Evolutionary conservation across 2,329 filamentous ascomycete species (phyloP), one percentile per base, ranked within the genome.

Genomic region (Chaetomiaceae sp.): DNA sequence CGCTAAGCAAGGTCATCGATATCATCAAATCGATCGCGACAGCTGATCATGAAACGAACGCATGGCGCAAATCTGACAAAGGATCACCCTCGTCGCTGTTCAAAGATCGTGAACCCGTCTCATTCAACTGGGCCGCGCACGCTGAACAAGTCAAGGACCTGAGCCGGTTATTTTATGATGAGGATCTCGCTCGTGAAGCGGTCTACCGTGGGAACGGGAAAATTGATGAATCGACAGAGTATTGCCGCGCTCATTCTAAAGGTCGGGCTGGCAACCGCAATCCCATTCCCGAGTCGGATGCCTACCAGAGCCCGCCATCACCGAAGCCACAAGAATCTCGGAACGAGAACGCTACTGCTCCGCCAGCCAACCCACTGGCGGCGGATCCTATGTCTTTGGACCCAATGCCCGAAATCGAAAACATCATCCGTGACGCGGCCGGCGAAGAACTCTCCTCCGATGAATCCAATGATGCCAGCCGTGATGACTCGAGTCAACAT

Each of bases 191-290:
- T 6, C 78, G 80, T 29, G 92, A 97, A 69, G 90, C 89, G 27
- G 73, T 94, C 0, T 96, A 89, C 67, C 84, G 92, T 50, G 89
- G 89, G 62, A 87, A 89, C 63, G 89, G 89, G 51, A 79, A 79
- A 48, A 62, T 70, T 4, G 67, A 72, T 2, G 71, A 75, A 23
- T 84, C 89, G 6, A 74, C 76, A 30, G 87, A 94, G 51, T 97
- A 97, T 66, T 94, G 88, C 65, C 75, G 74, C 51, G 81, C 84
- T 13, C 81, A 87, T 55, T 73, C 69, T 42, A 74, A 77, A 51
- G 76, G 82, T 38, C 68, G 79, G 48, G 76, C 79, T 48, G 81
- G 85, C 21, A 71, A 76, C 5, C 79, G 86, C 36, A 82, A 89
- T 58, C 85, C 86, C 3, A 81, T 92, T 11, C 86, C 86, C 0